Conservation (phyloP, 768 basidiomycete genomes). For the Lepiota brunneoincarnata region DNA sequence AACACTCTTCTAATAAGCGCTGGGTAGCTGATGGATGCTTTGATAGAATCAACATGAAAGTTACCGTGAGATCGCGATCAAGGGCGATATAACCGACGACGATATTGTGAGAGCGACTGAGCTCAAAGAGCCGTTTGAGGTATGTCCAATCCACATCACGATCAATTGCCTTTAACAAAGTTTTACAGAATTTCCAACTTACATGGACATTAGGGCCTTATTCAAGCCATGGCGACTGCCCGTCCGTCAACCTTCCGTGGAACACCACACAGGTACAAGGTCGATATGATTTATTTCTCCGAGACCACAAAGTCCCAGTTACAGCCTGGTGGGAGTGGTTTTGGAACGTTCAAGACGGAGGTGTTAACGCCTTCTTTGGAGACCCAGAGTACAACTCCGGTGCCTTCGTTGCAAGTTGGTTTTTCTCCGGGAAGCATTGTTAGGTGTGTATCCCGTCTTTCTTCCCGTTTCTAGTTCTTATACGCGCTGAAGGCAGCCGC, state of each 20-base stretch:
- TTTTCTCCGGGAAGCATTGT: conserved; percentile 5
- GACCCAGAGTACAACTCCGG: conserved; percentile 4
- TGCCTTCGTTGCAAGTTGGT: not conserved
- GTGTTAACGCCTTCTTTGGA: conserved; percentile 19
- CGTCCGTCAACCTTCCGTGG: conserved; percentile 30
- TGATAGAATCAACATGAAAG: conserved; percentile 28
- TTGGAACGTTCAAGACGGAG: conserved; percentile 32
- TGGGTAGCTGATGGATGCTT: not conserved
- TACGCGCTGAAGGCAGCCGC: conserved; percentile 26
- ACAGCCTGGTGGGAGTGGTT: conserved; percentile 30
- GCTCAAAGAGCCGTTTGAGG: conserved; percentile 22
- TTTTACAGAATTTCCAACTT: conserved; percentile 25
- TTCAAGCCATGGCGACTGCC: conserved; percentile 30
- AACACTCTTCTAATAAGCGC: not conserved
- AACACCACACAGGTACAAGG: conserved; percentile 10
- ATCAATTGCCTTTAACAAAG: not conserved
- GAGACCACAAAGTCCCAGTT: conserved; percentile 33
- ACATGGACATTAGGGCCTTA: conserved; percentile 41
- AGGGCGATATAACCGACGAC: conserved; percentile 28
- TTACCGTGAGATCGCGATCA: conserved; percentile 34
- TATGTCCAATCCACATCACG: not conserved
- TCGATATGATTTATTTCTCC: conserved; percentile 33
- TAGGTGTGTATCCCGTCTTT: conserved; percentile 24
- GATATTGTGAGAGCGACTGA: conserved; percentile 30
- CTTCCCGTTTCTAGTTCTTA: conserved; percentile 23